phyloP scores from a whole-genome alignment of 116 monocot species.

The Cymodocea nodosa region DNA sequence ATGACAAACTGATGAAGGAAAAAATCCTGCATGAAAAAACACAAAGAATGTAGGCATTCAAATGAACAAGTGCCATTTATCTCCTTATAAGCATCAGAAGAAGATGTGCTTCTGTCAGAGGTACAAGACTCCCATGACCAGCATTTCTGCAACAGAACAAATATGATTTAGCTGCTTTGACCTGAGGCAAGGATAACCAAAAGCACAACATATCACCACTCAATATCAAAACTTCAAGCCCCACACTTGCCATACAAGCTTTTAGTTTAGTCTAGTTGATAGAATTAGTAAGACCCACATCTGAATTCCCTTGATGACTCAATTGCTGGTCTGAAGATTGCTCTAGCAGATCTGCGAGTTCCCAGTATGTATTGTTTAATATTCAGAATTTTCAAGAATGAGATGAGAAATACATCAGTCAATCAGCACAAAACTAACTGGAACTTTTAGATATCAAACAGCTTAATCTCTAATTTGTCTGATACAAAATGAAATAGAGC shows the following conservation, averaged over 20 bases:
- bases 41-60: slow-evolving; percentile 16
- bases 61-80: slow-evolving; percentile 16
- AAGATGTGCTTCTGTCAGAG: slow-evolving; percentile 45
- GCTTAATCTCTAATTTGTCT: too few species aligned
- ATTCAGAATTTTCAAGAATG: slow-evolving; percentile 35
- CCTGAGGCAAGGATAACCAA: slow-evolving; percentile 35
- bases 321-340: slow-evolving; percentile 43
- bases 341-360: slow-evolving; percentile 71
- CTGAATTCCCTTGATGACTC: slow-evolving; percentile 44
- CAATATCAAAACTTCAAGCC: slow-evolving; percentile 15
- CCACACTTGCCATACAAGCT: slow-evolving; percentile 10
- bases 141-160: slow-evolving; percentile 89
- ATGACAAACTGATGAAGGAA: background rate
- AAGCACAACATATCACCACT: slow-evolving; percentile 27
- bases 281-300: slow-evolving; percentile 29
- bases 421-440: slow-evolving; percentile 13
- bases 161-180: slow-evolving; percentile 63
- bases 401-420: slow-evolving; percentile 10
- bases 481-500: too few species aligned
- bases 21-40: slow-evolving; percentile 37
- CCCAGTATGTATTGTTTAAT: slow-evolving; percentile 60
- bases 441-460: slow-evolving; percentile 3
- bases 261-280: slow-evolving; percentile 6
- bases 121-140: slow-evolving; percentile 47
- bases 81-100: slow-evolving; percentile 43